phyloP scores from a whole-genome alignment of 129 eudicot genomes.

The Glebionis coronaria region DNA sequence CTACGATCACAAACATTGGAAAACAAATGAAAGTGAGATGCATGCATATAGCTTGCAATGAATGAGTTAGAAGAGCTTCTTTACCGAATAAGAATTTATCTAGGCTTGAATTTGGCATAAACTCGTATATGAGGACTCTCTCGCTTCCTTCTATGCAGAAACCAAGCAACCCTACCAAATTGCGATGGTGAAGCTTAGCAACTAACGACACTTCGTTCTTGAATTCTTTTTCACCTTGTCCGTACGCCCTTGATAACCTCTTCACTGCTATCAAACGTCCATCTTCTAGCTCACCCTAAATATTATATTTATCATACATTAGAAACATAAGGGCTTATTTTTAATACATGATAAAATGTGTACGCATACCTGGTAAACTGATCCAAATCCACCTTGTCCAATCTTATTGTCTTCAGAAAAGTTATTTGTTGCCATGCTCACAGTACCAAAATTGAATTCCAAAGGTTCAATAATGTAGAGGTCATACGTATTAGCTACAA shows the following conservation, averaged over 20 bases:
- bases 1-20: not conserved
- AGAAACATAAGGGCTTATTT: no score
- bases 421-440: constrained; percentile 24
- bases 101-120: constrained; percentile 36
- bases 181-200: constrained; percentile 32
- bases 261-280: constrained; percentile 37
- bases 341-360: no score
- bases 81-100: constrained; percentile 38
- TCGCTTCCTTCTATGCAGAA: constrained; percentile 31
- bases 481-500: not conserved
- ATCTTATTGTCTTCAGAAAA: constrained; percentile 27
- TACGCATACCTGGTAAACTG: constrained; percentile 35
- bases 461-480: constrained; percentile 25
- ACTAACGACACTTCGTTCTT: constrained; percentile 33
- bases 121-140: not conserved
- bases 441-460: constrained; percentile 24
- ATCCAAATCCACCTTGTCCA: constrained; percentile 45
- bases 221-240: constrained; percentile 45
- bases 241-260: constrained; percentile 30
- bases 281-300: constrained; percentile 33
- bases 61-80: not conserved
- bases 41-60: no score
- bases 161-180: constrained; percentile 28
- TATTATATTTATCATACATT: no score
- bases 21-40: not conserved